These are phyloP conservation scores for Veloporphyrellus conicus DNA, from an alignment of 1,284 basidiomycete genomes.

Conservation along the genomic window DNA sequence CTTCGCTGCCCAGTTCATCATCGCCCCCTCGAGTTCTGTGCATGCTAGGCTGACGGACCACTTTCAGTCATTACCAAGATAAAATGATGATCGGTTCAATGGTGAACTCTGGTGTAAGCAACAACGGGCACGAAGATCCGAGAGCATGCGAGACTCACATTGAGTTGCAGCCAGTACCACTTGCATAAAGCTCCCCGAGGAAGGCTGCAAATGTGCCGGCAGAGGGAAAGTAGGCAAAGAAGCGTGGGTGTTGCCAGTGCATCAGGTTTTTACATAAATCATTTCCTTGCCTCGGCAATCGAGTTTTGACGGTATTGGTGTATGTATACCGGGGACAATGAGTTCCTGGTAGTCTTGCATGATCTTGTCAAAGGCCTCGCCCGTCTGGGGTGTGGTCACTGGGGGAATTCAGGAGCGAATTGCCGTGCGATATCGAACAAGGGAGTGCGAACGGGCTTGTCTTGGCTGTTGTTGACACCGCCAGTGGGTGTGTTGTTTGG, in stretches of 20 bases:
- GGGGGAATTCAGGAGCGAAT: neutral
- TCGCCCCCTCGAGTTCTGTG: constrained; percentile 85
- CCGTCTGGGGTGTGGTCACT: constrained; percentile 58
- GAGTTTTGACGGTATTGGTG: constrained; percentile 6
- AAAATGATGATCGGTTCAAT: neutral
- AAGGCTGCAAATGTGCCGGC: constrained; percentile 83
- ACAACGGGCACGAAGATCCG: neutral
- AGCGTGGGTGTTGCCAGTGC: constrained; percentile 87
- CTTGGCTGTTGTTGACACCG: no score
- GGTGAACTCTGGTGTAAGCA: neutral
- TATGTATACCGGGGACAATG: no score
- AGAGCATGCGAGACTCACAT: constrained; percentile 44
- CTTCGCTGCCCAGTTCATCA: constrained; percentile 89
- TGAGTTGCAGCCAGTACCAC: constrained; percentile 75
- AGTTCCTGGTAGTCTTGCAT: constrained; percentile 77
- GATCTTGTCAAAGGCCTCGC: constrained; percentile 77
- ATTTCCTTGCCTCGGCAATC: neutral
- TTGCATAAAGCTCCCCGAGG: constrained; percentile 81
- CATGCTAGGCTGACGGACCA: constrained; percentile 88
- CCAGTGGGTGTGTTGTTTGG: no score
- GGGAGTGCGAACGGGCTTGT: no score
- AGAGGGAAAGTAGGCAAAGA: constrained; percentile 82
- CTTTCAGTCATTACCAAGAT: constrained; percentile 35
- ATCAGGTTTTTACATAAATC: constrained; percentile 58
- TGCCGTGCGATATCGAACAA: no score